Base-by-base conservation (phyloP, 768 basidiomycete genomes). In the Tricholoma terreum region DNA sequence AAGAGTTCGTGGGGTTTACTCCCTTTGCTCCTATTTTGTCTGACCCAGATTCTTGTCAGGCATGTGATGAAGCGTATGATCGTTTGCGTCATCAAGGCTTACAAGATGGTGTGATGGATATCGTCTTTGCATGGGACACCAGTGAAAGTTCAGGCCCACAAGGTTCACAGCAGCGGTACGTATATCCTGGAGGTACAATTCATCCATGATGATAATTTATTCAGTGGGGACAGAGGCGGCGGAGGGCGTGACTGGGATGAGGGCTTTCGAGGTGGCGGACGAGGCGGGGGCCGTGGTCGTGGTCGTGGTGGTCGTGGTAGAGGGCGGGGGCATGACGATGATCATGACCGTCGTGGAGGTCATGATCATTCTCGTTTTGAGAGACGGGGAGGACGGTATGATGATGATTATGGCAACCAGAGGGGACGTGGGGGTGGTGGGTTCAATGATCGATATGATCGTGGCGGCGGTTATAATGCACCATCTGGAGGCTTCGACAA, bases 21-120 rank as follows among this genome's bases (percentile, higher is more conserved):
- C 17, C 8, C 35, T 12, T 34, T 4, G 35, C 45, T 4, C 38
- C 31, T 31, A 56, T 34, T 58, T 61, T 69, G 11, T 64, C 5
- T 40, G 48, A 34, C 19, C 10, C 4, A 58, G 42, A 9, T 54
- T 51, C 6, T 14, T 45, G 1, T 19, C 61, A 93, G 86, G 91
- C 87, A 21, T 86, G 85, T 55, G 85, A 85, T 31, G 84, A 90
- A 62, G 89, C 94, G 0, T 85, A 83, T 61, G 92, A 97, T 64
- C 78, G 85, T 17, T 75, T 97, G 59, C 81, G 92, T 50, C 87
- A 91, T 57, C 85, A 90, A 72, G 81, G 86, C 1, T 67, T 87
- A 52, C 89, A 89, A 66, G 93, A 94, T 64, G 94, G 97, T 12
- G 84, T 87, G 1, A 87, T 97, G 84, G 91, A 95, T 54, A 86